These are phyloP conservation scores for Prosopis cineraria DNA, from an alignment of 306 rosid species.

Conservation along the genomic window DNA sequence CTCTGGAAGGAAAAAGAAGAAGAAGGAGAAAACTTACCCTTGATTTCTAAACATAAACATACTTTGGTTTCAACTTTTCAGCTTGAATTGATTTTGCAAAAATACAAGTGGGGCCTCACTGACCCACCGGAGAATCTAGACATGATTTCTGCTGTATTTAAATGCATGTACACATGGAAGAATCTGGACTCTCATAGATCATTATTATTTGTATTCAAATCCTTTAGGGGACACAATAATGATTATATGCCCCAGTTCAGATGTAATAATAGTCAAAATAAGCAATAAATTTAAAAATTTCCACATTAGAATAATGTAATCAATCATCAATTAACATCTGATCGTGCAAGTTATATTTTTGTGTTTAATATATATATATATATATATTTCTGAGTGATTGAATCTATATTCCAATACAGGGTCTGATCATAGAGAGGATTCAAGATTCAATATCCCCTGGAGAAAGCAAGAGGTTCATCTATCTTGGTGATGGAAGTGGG, in stretches of 20 bases:
- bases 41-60: neutral
- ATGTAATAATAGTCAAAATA: neutral
- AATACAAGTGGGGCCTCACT: neutral
- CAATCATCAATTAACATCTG: neutral
- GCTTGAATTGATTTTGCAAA: neutral
- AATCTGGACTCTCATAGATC: neutral
- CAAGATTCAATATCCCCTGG: slow-evolving; percentile 32
- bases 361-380: too few species aligned
- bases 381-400: neutral
- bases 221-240: neutral
- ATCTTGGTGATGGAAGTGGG: slow-evolving; percentile 65
- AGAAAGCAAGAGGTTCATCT: slow-evolving; percentile 52
- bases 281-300: neutral
- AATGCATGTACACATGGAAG: neutral
- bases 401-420: slow-evolving; percentile 32
- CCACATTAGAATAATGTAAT: neutral
- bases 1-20: neutral
- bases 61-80: neutral
- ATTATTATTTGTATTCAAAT: too few species aligned
- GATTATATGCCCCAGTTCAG: slow-evolving; percentile 31
- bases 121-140: neutral
- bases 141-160: neutral
- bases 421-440: slow-evolving; percentile 52
- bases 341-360: neutral
- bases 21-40: neutral